phyloP scores from a whole-genome alignment of 371 early-diverging fungal species.

The Cokeromyces recurvatus region DNA sequence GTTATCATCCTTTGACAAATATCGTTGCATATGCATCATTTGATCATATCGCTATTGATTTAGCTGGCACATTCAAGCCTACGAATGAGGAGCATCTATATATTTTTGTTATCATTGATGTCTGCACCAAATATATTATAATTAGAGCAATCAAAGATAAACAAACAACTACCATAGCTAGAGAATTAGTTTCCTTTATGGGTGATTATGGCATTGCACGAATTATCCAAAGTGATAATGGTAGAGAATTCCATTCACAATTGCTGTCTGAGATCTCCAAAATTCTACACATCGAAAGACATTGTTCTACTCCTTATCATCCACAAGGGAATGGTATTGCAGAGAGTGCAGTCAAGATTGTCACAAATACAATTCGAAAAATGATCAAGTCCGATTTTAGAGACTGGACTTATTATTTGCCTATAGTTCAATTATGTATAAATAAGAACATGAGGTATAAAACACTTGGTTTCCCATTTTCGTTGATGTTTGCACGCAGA shows the following conservation, averaged over 20 bases:
- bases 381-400: not conserved
- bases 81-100: slow-evolving; percentile 7
- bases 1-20: slow-evolving; percentile 7
- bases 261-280: slow-evolving; percentile 2
- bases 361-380: slow-evolving; percentile 7
- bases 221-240: slow-evolving; percentile 23
- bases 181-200: slow-evolving; percentile 11
- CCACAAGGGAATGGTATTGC: slow-evolving; percentile 23
- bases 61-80: slow-evolving; percentile 6
- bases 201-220: slow-evolving; percentile 18
- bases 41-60: slow-evolving; percentile 12
- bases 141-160: slow-evolving; percentile 19
- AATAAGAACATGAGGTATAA: not conserved
- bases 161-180: slow-evolving; percentile 12
- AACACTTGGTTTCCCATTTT: slow-evolving; percentile 8
- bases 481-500: slow-evolving; percentile 14
- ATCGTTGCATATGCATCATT: slow-evolving; percentile 4
- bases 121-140: slow-evolving; percentile 21
- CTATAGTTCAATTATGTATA: slow-evolving; percentile 13
- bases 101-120: slow-evolving; percentile 17
- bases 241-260: slow-evolving; percentile 19
- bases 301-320: slow-evolving; percentile 16
- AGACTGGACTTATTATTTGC: slow-evolving; percentile 23
- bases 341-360: slow-evolving; percentile 17
- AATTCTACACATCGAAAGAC: slow-evolving; percentile 10